Conservation (phyloP, 2,329 filamentous ascomycete species). For the Fusarium sp. region DNA sequence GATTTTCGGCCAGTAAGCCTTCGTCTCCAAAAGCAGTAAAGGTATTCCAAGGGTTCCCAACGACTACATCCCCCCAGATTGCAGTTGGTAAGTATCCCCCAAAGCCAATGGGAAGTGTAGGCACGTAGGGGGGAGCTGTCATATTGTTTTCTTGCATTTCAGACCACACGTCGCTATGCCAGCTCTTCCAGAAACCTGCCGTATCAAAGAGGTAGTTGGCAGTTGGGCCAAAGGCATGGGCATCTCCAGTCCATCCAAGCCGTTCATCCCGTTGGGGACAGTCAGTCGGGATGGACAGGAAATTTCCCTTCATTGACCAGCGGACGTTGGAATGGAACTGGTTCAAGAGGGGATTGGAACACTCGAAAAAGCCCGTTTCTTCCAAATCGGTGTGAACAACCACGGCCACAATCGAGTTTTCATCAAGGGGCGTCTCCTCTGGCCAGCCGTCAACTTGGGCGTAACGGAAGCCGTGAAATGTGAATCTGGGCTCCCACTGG, state of each 20-base stretch:
- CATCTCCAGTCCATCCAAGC: conserved; percentile 65
- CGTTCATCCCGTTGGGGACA: conserved; percentile 54
- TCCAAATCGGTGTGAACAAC: conserved; percentile 65
- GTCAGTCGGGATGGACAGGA: conserved; percentile 64
- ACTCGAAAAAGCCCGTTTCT: conserved; percentile 63
- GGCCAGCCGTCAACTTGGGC: conserved; percentile 60
- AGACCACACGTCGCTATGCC: conserved; percentile 33
- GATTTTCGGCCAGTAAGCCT: not conserved
- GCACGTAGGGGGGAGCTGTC: conserved; percentile 13
- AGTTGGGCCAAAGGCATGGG: conserved; percentile 62
- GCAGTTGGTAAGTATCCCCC: not conserved
- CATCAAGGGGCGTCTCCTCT: conserved; percentile 18
- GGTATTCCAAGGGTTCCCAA: conserved; percentile 28
- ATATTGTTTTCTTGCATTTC: conserved; percentile 23
- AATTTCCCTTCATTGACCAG: conserved; percentile 70
- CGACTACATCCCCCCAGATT: conserved; percentile 30
- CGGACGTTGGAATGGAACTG: conserved; percentile 65
- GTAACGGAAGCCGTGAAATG: conserved; percentile 67
- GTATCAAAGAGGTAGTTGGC: conserved; percentile 67
- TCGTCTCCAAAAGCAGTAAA: conserved; percentile 17
- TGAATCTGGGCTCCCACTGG: conserved; percentile 55
- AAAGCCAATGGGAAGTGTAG: not conserved
- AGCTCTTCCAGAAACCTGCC: conserved; percentile 55
- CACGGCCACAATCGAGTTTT: conserved; percentile 44
- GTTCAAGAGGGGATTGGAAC: conserved; percentile 65